phyloP scores from a whole-genome alignment of 2,329 filamentous ascomycete genomes.

The Thelonectria blattea region DNA sequence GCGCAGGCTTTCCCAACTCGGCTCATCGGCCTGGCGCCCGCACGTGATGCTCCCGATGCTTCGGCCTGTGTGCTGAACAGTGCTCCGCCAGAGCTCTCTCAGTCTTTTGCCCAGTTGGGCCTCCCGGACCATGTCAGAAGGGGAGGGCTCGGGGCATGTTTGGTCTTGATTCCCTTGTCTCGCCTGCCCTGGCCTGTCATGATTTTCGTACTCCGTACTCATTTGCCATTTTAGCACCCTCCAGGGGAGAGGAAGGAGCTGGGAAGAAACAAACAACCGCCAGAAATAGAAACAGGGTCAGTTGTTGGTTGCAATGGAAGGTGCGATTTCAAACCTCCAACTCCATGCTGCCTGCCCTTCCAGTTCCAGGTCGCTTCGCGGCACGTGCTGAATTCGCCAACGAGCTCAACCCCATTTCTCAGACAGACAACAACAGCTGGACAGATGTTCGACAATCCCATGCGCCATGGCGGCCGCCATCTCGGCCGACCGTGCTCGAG shows the following conservation, averaged over 20 bases:
- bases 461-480: slow-evolving; percentile 11
- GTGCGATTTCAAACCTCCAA: slow-evolving; percentile 7
- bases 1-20: slow-evolving; percentile 12
- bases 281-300: slow-evolving; percentile 10
- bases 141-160: neutral
- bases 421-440: slow-evolving; percentile 16
- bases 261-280: slow-evolving; percentile 8
- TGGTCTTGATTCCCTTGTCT: neutral
- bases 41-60: slow-evolving; percentile 19
- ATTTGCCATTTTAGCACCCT: neutral
- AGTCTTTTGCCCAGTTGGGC: neutral
- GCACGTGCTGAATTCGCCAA: slow-evolving; percentile 32
- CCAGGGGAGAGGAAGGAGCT: neutral
- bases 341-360: neutral
- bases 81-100: slow-evolving; percentile 1
- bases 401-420: slow-evolving; percentile 18
- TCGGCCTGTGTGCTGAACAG: neutral
- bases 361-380: slow-evolving; percentile 16
- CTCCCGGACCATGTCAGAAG: neutral
- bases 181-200: neutral
- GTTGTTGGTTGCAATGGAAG: too few species aligned
- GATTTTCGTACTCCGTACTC: neutral
- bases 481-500: slow-evolving; percentile 16
- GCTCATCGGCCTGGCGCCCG: slow-evolving; percentile 8
- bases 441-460: neutral